Evolutionary conservation across 768 basidiomycete species (phyloP), one percentile per base, ranked within the genome.

Genomic region (Tylopilus plumbeoviolaceoides): DNA sequence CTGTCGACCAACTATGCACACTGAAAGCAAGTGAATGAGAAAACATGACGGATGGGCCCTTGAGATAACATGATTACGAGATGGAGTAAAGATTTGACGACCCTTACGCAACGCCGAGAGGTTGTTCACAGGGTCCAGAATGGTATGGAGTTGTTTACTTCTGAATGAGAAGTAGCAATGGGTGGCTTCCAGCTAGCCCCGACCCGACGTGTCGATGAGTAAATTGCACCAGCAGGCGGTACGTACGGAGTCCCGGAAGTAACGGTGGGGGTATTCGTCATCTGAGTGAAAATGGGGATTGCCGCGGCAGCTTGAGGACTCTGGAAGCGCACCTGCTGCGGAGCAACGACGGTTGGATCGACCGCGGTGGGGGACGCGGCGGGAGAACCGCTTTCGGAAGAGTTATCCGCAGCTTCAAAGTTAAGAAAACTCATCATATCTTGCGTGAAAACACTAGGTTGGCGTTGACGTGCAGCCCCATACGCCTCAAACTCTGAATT

Each of bases 191-290:
- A 85, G 48, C 68, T 78, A 3, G 70, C 82, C 9, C 64, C 83
- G 36, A 80, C 83, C 5, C 84, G 79, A 39, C 83, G 76, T 23
- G 70, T 75, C 9, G 76, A 73, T 1, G 76, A 74, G 51, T 77
- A 59, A 4, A 68, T 62, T 20, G 83, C 83, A 45, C 81, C 84
- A 12, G 80, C 54, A 14, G 84, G 82, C 6, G 84, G 83, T 1
- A 72, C 65, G 56, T 84, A 85, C 2, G 72, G 55, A 7, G 51
- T 55, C 20, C 48, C 21, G 18, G 51, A 30, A 39, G 44, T 7
- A 28, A 43, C 44, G 9, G 25, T 27, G 2, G 60, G 33, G 3
- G 60, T 41, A 35, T 64, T 62, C 7, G 64, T 62, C 65, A 64
- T 62, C 59, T 59, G 71, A 45, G 57, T 61, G 49, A 66, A 66